Evolutionary conservation across 1,139 yeast species (phyloP).

Genomic region (Cylindricascospora bacillispora): DNA sequence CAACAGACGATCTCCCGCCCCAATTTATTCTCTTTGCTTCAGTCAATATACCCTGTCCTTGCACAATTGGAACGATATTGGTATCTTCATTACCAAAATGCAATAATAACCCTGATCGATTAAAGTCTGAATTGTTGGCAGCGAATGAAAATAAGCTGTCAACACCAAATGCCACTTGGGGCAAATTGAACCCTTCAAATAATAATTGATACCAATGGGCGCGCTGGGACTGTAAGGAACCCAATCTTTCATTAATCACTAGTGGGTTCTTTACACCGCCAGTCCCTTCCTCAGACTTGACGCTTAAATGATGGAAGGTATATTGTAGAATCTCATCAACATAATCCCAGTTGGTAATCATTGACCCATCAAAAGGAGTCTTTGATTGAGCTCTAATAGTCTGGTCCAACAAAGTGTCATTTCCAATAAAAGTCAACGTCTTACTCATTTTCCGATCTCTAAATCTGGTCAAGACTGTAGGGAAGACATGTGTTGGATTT

Average conservation of each 20-base stretch:
- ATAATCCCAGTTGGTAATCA: conserved; percentile 87
- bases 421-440: conserved; percentile 65
- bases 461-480: conserved; percentile 57
- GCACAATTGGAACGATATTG: conserved; percentile 65
- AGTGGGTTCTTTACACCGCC: conserved; percentile 58
- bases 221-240: conserved; percentile 59
- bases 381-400: conserved; percentile 55
- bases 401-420: conserved; percentile 65
- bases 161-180: conserved; percentile 66
- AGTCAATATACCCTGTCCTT: conserved; percentile 50
- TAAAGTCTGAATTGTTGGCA: conserved; percentile 32
- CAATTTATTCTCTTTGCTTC: conserved; percentile 77
- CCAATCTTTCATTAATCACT: conserved; percentile 69
- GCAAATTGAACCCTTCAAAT: conserved; percentile 67
- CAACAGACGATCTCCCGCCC: conserved; percentile 75
- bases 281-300: conserved; percentile 28
- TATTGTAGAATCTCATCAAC: conserved; percentile 76
- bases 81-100: conserved; percentile 79
- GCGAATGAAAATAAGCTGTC: conserved; percentile 71
- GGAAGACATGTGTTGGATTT: conserved; percentile 54
- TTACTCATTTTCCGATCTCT: conserved; percentile 63
- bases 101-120: conserved; percentile 55
- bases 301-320: conserved; percentile 67
- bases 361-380: conserved; percentile 77
- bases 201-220: conserved; percentile 62